These are phyloP conservation scores for Suhomyces xylopsoci DNA, from an alignment of 805 yeast genomes.

Conservation along the genomic window DNA sequence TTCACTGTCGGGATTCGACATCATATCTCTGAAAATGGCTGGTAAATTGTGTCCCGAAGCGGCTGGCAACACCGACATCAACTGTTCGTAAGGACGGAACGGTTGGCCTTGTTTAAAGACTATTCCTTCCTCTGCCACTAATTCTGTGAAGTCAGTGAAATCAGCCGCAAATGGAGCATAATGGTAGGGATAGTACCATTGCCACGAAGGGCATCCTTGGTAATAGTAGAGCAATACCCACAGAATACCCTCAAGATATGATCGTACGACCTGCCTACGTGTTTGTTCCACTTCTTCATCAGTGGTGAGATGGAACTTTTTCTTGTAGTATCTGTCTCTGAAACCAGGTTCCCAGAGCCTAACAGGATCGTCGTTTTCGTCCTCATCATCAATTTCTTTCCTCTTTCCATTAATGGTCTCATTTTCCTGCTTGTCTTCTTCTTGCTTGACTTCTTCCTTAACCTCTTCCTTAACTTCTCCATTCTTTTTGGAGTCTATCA, in stretches of 20 bases:
- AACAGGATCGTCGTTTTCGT: slow-evolving; percentile 42
- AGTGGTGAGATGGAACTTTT: slow-evolving; percentile 62
- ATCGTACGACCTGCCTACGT: slow-evolving; percentile 58
- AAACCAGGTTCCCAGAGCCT: slow-evolving; percentile 87
- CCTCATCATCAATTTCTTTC: slow-evolving; percentile 11
- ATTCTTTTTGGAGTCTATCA: slow-evolving; percentile 27
- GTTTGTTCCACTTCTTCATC: slow-evolving; percentile 53
- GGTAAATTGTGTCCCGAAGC: slow-evolving; percentile 88
- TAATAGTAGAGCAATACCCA: slow-evolving; percentile 94
- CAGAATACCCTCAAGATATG: slow-evolving; percentile 91
- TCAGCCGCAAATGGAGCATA: slow-evolving; percentile 98
- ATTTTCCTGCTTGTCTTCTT: not conserved
- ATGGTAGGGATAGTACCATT: slow-evolving; percentile 95
- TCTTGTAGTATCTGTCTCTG: slow-evolving; percentile 70
- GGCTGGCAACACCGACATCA: slow-evolving; percentile 94
- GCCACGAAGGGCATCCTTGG: slow-evolving; percentile 99
- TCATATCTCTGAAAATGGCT: slow-evolving; percentile 71
- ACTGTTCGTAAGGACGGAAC: slow-evolving; percentile 86
- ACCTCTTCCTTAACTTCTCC: not conserved
- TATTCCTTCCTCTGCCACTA: slow-evolving; percentile 46
- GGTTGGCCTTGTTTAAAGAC: slow-evolving; percentile 70
- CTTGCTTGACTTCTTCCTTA: not conserved
- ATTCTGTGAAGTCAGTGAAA: slow-evolving; percentile 52
- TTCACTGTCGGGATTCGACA: slow-evolving; percentile 76
- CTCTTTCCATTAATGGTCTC: slow-evolving; percentile 8